phyloP scores from a whole-genome alignment of 129 eudicot species.

The Lonicera japonica region DNA sequence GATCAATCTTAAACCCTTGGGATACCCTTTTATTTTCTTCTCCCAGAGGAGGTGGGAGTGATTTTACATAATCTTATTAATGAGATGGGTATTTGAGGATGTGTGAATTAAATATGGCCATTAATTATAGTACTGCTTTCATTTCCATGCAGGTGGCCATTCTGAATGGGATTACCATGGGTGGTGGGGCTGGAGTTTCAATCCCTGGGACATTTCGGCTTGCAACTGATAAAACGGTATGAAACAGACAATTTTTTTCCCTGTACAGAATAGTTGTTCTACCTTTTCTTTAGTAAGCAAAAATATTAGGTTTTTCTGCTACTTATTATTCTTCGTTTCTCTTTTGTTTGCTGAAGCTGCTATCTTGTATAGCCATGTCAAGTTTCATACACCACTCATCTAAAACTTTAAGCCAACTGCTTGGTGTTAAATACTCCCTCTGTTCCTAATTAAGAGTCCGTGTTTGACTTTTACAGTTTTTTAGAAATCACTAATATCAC shows the following conservation, averaged over 20 bases:
- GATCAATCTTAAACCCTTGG: not conserved
- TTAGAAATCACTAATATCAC: too few species aligned
- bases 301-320: not conserved
- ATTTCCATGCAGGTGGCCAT: conserved; percentile 69
- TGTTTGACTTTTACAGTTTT: too few species aligned
- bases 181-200: conserved; percentile 90
- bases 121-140: not conserved
- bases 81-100: conserved; percentile 3
- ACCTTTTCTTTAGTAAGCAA: not conserved
- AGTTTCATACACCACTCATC: not conserved
- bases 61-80: not conserved
- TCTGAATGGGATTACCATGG: conserved; percentile 86
- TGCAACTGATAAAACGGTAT: conserved; percentile 89
- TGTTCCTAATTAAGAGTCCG: too few species aligned
- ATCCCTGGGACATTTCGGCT: conserved; percentile 83
- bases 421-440: too few species aligned
- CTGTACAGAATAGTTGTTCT: not conserved
- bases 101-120: not conserved
- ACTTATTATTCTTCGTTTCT: not conserved
- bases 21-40: not conserved
- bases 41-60: too few species aligned
- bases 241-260: conserved; percentile 1
- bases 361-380: not conserved
- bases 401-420: too few species aligned
- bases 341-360: not conserved